Evolutionary conservation across 2,329 filamentous ascomycete species (phyloP), one percentile per base, ranked within the genome.

Genomic region (Lachnum nothofagi): DNA sequence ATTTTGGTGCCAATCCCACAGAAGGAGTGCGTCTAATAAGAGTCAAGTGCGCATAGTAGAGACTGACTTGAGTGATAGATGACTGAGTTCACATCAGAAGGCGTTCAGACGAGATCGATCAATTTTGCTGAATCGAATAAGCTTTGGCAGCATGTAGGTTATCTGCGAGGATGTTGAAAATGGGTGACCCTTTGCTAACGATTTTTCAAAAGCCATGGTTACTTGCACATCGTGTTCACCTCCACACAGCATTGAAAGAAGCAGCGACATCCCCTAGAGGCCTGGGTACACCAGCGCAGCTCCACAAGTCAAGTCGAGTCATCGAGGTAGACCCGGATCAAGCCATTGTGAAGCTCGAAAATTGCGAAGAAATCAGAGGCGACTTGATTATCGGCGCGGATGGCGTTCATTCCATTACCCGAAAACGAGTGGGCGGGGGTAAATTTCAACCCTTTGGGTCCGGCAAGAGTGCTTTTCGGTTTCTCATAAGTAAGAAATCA

Each of bases 311-410:
- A 2, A 71, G 68, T 44, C 70, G 65, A 41, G 72, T 78, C 0
- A 62, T 70, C 1, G 65, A 68, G 23, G 67, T 78, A 0, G 68
- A 78, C 44, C 55, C 69, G 0, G 48, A 65, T 1, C 62, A 59
- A 2, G 72, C 68, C 1, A 70, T 63, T 0, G 55, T 80, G 0
- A 70, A 64, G 1, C 68, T 80, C 1, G 70, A 70, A 3, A 67
- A 72, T 37, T 77, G 76, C 0, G 63, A 68, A 0, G 58, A 56
- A 1, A 56, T 75, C 4, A 55, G 68, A 2, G 74, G 71, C 2
- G 77, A 81, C 50, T 44, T 81, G 0, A 55, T 81, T 2, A 53
- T 81, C 3, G 78, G 76, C 2, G 78, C 77, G 0, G 78, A 81
- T 52, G 78, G 78, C 0, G 75, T 79, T 2, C 68, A 72, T 56